Conservation (phyloP, 2,329 filamentous ascomycete genomes). For the Colletotrichum sp. region DNA sequence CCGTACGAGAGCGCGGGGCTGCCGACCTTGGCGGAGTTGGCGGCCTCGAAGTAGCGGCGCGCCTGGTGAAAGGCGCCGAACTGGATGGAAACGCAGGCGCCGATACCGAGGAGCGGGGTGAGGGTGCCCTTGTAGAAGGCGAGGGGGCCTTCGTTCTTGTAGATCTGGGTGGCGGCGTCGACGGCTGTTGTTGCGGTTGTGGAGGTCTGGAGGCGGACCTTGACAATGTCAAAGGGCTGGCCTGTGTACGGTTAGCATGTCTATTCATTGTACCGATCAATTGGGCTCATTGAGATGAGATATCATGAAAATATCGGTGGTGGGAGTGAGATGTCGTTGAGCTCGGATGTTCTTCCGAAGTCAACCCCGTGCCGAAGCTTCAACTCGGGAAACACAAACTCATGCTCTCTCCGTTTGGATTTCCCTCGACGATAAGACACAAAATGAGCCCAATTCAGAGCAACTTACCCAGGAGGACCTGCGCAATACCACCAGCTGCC, state of each 20-base stretch:
- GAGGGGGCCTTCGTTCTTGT: slow-evolving; percentile 82
- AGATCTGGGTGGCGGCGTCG: slow-evolving; percentile 82
- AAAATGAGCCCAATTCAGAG: neutral
- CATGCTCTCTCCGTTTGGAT: neutral
- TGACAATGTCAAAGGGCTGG: slow-evolving; percentile 88
- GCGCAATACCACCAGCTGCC: slow-evolving; percentile 88
- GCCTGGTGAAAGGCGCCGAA: slow-evolving; percentile 97
- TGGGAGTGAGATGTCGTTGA: neutral
- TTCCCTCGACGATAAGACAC: neutral
- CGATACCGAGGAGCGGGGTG: slow-evolving; percentile 93
- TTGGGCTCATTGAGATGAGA: neutral
- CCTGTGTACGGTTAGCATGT: slow-evolving; percentile 41
- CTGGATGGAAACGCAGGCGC: slow-evolving; percentile 97
- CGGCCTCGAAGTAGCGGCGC: slow-evolving; percentile 81
- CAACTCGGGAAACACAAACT: neutral
- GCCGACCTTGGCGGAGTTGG: slow-evolving; percentile 66
- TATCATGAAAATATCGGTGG: neutral
- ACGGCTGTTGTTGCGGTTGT: slow-evolving; percentile 81
- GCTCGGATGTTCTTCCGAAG: neutral
- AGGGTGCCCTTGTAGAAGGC: slow-evolving; percentile 99
- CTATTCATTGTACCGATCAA: neutral
- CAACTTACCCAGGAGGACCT: slow-evolving; percentile 84
- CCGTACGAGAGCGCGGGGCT: slow-evolving; percentile 70
- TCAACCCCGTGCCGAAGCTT: neutral
- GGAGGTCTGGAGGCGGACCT: slow-evolving; percentile 93